A percentile compares a stretch with the other conserved stretches of the same genome.
These are phyloP conservation scores for Cyclocybe cylindracea DNA, from an alignment of 768 basidiomycete species.

Conservation along the genomic window DNA sequence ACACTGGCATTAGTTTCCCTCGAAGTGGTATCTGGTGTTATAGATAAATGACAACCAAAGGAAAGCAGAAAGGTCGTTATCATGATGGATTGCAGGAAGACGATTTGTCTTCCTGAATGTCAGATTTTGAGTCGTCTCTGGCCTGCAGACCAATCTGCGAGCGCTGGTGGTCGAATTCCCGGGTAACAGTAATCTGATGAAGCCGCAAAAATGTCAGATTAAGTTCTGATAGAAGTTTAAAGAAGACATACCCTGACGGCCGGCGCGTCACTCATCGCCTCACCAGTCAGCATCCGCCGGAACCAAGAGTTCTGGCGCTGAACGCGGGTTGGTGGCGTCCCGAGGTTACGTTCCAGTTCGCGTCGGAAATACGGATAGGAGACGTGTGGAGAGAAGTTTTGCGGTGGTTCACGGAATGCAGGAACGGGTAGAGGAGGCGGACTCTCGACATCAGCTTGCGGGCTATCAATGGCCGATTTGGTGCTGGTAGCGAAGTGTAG, in stretches of 20 bases:
- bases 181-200: conserved; percentile 24
- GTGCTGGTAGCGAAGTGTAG: conserved; percentile 2
- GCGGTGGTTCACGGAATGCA: too few relatives aligned
- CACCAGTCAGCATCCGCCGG: too few relatives aligned
- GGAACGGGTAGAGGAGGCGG: neutral
- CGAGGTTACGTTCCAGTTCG: neutral
- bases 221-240: neutral
- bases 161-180: conserved; percentile 15
- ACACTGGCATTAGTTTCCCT: too few relatives aligned
- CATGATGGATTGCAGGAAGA: too few relatives aligned
- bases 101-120: neutral
- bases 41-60: too few relatives aligned
- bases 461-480: conserved; percentile 3
- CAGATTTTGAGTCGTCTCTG: conserved; percentile 12
- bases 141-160: conserved; percentile 16
- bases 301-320: too few relatives aligned
- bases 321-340: too few relatives aligned
- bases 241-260: conserved; percentile 14
- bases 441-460: neutral
- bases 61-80: too few relatives aligned
- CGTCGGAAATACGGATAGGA: too few relatives aligned
- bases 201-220: neutral
- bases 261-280: neutral
- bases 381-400: too few relatives aligned
- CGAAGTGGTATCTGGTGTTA: too few relatives aligned